Base-by-base conservation (phyloP, 2,329 filamentous ascomycete genomes). In the Colletotrichum agaves region DNA sequence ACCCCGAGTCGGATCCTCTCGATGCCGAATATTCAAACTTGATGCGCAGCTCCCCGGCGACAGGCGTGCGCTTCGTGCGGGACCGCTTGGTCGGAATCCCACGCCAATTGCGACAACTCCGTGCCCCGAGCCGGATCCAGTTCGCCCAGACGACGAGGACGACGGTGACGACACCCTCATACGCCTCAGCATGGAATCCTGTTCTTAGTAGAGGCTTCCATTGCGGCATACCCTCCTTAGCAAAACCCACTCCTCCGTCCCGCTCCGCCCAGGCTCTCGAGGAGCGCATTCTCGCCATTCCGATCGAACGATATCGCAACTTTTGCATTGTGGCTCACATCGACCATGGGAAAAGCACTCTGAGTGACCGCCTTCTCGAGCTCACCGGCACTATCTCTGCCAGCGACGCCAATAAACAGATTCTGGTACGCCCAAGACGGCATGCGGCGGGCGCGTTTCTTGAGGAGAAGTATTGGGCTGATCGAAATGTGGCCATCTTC, bases 261-360 rank as follows among this genome's bases (percentile, higher is more conserved):
- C 73, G 73, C 4, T 73, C 72, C 33, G 83, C 27, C 3, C 47
- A 31, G 27, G 47, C 84, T 19, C 80, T 88, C 61, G 85, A 88
- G 73, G 78, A 79, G 47, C 86, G 89, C 71, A 94, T 95, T 68
- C 84, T 89, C 15, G 88, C 87, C 5, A 94, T 95, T 61, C 92
- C 92, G 2, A 91, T 94, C 74, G 88, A 91, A 64, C 88, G 92
- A 19, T 95, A 89, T 73, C 91, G 96, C 70, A 99, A 99, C 79
- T 99, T 99, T 79, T 99, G 96, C 80, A 98, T 99, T 75, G 95
- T 99, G 58, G 96, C 96, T 10, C 96, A 99, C 78, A 97, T 99
- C 77, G 96, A 99, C 78, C 96, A 99, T 89, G 96, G 96, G 75
- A 99, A 99, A 81, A 97, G 93, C 77, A 99, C 96, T 4, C 89